Conservation (phyloP, 176 grass and related monocot genomes). For the Juncus inflexus region DNA sequence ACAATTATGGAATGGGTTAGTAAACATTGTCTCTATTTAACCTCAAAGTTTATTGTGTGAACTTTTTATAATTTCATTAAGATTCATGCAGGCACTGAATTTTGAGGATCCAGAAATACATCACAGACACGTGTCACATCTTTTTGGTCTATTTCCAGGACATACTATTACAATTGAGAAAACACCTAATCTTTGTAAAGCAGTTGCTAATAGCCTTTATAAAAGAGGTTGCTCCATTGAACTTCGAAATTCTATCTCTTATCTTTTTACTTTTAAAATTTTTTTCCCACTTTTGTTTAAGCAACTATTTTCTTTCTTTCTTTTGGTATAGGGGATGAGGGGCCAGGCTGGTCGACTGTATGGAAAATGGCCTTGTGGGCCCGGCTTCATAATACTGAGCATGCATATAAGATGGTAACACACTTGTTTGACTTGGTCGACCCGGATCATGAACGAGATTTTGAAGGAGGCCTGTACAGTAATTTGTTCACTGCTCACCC, state of each 20-base stretch:
- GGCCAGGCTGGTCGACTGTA: slow-evolving; percentile 91
- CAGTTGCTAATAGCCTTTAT: slow-evolving; percentile 69
- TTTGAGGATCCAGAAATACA: slow-evolving; percentile 84
- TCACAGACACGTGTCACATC: slow-evolving; percentile 81
- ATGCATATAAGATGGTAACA: slow-evolving; percentile 82
- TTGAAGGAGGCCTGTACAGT: slow-evolving; percentile 93
- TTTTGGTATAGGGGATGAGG: slow-evolving; percentile 53
- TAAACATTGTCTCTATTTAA: slow-evolving; percentile 17
- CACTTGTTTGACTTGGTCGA: slow-evolving; percentile 77
- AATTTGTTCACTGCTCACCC: slow-evolving; percentile 92
- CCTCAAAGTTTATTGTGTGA: slow-evolving; percentile 4
- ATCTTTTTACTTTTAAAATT: background rate
- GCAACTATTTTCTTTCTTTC: background rate
- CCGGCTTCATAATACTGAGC: slow-evolving; percentile 61
- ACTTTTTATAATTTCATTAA: slow-evolving; percentile 21
- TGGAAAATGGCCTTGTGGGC: slow-evolving; percentile 98
- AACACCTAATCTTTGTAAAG: slow-evolving; percentile 78
- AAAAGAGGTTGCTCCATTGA: slow-evolving; percentile 62
- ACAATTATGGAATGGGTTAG: slow-evolving; percentile 93
- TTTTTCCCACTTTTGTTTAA: too few relatives aligned
- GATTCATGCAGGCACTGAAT: slow-evolving; percentile 44
- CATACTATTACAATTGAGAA: slow-evolving; percentile 69
- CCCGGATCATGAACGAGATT: slow-evolving; percentile 52
- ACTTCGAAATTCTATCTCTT: background rate
- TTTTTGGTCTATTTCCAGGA: slow-evolving; percentile 92